Conservation (phyloP, 345 rosid species). For the Chamaenerion angustifolium region DNA sequence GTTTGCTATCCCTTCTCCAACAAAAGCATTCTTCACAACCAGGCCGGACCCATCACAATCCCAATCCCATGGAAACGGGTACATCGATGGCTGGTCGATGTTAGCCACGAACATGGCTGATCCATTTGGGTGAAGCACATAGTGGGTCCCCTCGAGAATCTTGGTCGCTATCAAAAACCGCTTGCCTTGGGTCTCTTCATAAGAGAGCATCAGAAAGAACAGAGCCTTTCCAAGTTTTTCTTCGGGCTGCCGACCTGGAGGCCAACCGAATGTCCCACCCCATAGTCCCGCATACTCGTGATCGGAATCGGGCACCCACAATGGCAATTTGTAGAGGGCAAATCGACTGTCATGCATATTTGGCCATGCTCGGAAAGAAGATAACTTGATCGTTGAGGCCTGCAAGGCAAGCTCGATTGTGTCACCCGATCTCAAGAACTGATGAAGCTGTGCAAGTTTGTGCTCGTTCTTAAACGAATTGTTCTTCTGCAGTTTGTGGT, state of each 20-base stretch:
- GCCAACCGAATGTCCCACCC: slow-evolving; percentile 93
- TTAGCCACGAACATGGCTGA: slow-evolving; percentile 73
- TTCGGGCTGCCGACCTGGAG: slow-evolving; percentile 50
- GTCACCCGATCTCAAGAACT: slow-evolving; percentile 51
- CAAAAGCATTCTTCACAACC: slow-evolving; percentile 31
- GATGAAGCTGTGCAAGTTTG: slow-evolving; percentile 37
- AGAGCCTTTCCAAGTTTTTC: slow-evolving; percentile 73
- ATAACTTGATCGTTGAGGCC: slow-evolving; percentile 37
- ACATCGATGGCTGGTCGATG: slow-evolving; percentile 52
- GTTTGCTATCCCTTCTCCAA: slow-evolving; percentile 75
- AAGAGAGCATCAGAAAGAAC: slow-evolving; percentile 64
- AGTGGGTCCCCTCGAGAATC: slow-evolving; percentile 79
- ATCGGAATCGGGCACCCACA: slow-evolving; percentile 25
- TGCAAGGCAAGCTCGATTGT: slow-evolving; percentile 39
- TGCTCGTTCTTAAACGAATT: slow-evolving; percentile 41
- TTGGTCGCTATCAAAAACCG: slow-evolving; percentile 60
- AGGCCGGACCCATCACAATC: slow-evolving; percentile 42
- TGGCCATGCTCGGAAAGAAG: slow-evolving; percentile 79
- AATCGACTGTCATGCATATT: slow-evolving; percentile 60
- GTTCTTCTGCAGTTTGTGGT: slow-evolving; percentile 18
- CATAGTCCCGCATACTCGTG: slow-evolving; percentile 72
- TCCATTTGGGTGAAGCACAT: slow-evolving; percentile 81
- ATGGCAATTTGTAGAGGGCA: slow-evolving; percentile 67
- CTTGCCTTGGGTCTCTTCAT: slow-evolving; percentile 44
- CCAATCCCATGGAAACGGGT: slow-evolving; percentile 63